These are phyloP conservation scores for Fallopia convolvulus DNA, from an alignment of 148 eudicot genomes.

Conservation along the genomic window DNA sequence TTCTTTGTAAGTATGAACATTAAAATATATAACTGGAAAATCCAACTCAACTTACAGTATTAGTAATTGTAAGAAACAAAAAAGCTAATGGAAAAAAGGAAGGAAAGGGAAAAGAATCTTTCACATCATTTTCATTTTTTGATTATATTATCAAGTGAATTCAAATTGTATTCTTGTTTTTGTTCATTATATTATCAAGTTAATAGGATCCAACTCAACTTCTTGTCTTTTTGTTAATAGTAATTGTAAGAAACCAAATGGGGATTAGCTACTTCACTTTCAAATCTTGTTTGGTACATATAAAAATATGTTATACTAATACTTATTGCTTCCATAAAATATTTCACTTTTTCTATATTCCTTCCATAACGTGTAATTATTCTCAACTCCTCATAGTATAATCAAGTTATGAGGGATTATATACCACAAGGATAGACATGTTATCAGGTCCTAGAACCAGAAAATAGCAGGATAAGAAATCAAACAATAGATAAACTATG, in stretches of 20 bases:
- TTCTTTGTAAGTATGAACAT: background rate
- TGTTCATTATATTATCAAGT: background rate
- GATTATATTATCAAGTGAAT: background rate
- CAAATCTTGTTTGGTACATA: background rate
- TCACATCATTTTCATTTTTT: background rate
- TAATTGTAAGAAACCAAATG: background rate
- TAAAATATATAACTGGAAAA: background rate
- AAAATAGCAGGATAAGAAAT: background rate
- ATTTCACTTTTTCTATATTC: background rate
- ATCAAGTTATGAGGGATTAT: background rate
- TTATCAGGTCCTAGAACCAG: background rate
- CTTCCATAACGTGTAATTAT: background rate
- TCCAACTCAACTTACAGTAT: background rate
- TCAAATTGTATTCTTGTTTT: background rate
- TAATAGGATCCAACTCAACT: too few species aligned
- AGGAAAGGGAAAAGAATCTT: background rate
- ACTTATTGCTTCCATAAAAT: background rate
- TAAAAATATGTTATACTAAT: background rate
- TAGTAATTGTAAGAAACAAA: background rate
- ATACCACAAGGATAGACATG: background rate
- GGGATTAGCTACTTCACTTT: background rate
- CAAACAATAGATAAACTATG: slow-evolving; percentile 8
- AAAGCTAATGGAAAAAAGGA: background rate
- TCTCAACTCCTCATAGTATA: background rate
- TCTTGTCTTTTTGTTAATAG: too few species aligned